Base-by-base conservation (phyloP, 2,329 filamentous ascomycete genomes). In the Claviceps sp. region DNA sequence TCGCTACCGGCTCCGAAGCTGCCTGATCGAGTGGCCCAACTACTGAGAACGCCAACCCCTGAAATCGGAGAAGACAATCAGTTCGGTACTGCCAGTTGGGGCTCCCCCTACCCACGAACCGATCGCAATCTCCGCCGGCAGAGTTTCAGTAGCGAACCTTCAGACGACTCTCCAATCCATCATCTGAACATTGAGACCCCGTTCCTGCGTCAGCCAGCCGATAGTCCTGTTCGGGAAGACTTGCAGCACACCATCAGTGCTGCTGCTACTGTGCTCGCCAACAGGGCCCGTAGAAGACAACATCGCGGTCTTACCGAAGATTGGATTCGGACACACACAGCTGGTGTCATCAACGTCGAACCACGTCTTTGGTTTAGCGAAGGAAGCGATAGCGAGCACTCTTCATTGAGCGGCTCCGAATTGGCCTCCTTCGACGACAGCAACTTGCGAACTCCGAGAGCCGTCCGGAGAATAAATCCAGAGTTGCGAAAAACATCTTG, bases 271-370 rank as follows among this genome's bases (percentile, higher is more conserved):
- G 78, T 84, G 24, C 76, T 84, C 55, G 79, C 78, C 47, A 84
- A 83, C 60, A 75, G 81, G 57, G 81, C 74, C 48, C 70, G 81
- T 62, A 70, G 81, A 63, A 70, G 81, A 63, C 73, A 77, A 52
- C 71, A 74, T 16, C 72, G 74, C 57, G 81, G 84, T 54, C 76
- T 90, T 51, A 88, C 85, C 0, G 85, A 90, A 66, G 85, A 89
- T 71, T 91, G 87, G 87, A 88, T 93, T 58, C 84, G 86, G 55
- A 85, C 87, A 55, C 88, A 90, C 62, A 82, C 87, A n/a, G 78
- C 83, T n/a, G 78, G 79, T 57, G 80, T 84, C 58, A 76, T 76
- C 57, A 77, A 81, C 58, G 79, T 77, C 37, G 86, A 93, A 64
- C 79, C 81, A 58, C 81, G 80, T 55, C 84, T 88, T 67, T 95